Evolutionary conservation across 768 basidiomycete species (phyloP).

Genomic region (Serendipita sp.): DNA sequence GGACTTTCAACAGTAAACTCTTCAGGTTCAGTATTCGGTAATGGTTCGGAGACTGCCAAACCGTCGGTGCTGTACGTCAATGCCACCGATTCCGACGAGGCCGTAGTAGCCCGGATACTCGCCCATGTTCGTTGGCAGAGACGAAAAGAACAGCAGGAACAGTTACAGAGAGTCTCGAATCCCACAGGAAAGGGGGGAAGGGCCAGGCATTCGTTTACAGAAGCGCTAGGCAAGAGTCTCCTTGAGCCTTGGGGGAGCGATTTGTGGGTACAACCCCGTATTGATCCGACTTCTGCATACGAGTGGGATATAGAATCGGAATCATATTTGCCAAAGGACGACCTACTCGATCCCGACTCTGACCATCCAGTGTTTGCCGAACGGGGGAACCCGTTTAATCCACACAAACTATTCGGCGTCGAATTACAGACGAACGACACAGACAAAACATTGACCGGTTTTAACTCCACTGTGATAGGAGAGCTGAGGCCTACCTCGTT

Average conservation of each 20-base stretch:
- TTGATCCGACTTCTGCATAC: not conserved
- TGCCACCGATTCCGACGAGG: constrained; percentile 28
- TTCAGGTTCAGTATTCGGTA: too few relatives aligned
- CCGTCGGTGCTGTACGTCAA: constrained; percentile 14
- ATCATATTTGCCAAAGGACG: constrained; percentile 4
- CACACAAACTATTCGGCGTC: constrained; percentile 16
- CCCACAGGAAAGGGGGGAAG: constrained; percentile 3
- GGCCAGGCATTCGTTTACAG: constrained; percentile 10
- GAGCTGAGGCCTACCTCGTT: constrained; percentile 16
- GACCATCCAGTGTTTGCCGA: not conserved
- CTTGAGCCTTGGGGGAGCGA: not conserved
- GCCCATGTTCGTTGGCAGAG: constrained; percentile 26
- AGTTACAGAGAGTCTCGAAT: constrained; percentile 1
- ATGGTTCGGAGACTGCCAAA: too few relatives aligned
- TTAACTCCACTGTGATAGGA: constrained; percentile 27
- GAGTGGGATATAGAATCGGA: not conserved
- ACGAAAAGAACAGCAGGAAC: constrained; percentile 10
- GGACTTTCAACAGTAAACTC: constrained; percentile 9
- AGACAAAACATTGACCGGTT: constrained; percentile 15
- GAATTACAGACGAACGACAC: constrained; percentile 23
- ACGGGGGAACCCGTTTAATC: constrained; percentile 24
- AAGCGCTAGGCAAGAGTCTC: not conserved
- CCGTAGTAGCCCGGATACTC: constrained; percentile 27
- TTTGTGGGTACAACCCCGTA: constrained; percentile 2
- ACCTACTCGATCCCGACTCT: constrained; percentile 6